These are phyloP conservation scores for Calonectria henricotiae DNA, from an alignment of 2,329 filamentous ascomycete genomes.

Conservation along the genomic window DNA sequence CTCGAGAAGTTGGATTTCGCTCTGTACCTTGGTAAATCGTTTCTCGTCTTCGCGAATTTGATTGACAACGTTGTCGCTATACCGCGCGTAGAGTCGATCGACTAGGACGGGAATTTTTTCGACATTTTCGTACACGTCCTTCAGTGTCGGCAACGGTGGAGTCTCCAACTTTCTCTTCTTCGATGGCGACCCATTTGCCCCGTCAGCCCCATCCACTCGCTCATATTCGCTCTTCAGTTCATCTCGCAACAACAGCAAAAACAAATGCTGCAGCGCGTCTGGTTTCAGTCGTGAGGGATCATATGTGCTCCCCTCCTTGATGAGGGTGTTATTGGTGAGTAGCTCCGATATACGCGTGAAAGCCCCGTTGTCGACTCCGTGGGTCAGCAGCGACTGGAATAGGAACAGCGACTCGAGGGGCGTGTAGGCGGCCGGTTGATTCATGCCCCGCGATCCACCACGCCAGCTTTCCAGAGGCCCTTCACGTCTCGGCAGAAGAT, in stretches of 20 bases:
- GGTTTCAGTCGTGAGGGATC: slow-evolving; percentile 83
- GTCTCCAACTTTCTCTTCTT: slow-evolving; percentile 84
- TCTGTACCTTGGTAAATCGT: slow-evolving; percentile 74
- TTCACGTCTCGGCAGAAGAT: slow-evolving; percentile 69
- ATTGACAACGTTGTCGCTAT: slow-evolving; percentile 78
- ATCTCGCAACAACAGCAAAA: slow-evolving; percentile 82
- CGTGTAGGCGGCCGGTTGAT: slow-evolving; percentile 78
- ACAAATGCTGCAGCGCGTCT: slow-evolving; percentile 85
- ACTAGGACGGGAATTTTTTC: slow-evolving; percentile 81
- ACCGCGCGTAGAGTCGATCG: slow-evolving; percentile 81
- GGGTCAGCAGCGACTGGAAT: slow-evolving; percentile 82
- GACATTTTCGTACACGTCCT: slow-evolving; percentile 77
- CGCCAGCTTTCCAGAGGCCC: slow-evolving; percentile 71
- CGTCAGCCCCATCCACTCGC: slow-evolving; percentile 58
- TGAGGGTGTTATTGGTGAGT: slow-evolving; percentile 81
- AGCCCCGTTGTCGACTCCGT: slow-evolving; percentile 76
- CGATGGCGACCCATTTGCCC: slow-evolving; percentile 68
- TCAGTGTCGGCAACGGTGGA: slow-evolving; percentile 75
- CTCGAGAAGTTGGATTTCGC: slow-evolving; percentile 80
- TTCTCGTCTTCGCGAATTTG: slow-evolving; percentile 84
- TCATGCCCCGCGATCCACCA: slow-evolving; percentile 72
- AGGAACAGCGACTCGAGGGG: slow-evolving; percentile 89
- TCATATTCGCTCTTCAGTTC: slow-evolving; percentile 74
- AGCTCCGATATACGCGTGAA: slow-evolving; percentile 83
- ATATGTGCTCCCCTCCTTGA: slow-evolving; percentile 80